Evolutionary conservation across 352 stramenopile species (phyloP).

Genomic region (Globisporangium iwayamae): DNA sequence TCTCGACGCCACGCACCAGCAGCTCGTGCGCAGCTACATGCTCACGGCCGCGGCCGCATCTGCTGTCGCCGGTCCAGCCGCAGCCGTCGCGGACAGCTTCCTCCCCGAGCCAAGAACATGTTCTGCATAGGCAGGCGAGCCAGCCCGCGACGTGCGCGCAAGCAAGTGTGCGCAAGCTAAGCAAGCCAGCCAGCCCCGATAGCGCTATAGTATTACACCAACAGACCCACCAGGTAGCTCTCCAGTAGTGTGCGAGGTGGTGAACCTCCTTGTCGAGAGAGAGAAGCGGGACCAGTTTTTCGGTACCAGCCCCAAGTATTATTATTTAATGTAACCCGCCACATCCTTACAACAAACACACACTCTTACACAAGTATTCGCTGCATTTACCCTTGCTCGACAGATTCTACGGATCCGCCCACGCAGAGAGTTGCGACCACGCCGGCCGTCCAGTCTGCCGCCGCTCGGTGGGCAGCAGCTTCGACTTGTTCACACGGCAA

Average conservation of each 20-base stretch:
- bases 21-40: slow-evolving; percentile 52
- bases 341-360: background rate
- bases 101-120: slow-evolving; percentile 26
- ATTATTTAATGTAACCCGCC: slow-evolving; percentile 7
- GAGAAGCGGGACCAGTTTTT: background rate
- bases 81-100: slow-evolving; percentile 13
- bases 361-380: background rate
- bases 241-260: no score
- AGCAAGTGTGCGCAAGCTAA: background rate
- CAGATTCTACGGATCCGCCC: background rate
- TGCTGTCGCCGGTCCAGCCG: background rate
- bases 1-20: slow-evolving; percentile 46
- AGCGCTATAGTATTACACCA: slow-evolving; percentile 6
- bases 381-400: no score
- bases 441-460: no score
- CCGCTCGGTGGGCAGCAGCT: no score
- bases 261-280: background rate
- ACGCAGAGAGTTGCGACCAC: no score
- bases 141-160: background rate
- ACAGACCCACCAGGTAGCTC: background rate
- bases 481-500: no score
- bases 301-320: slow-evolving; percentile 2
- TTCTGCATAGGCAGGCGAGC: slow-evolving; percentile 26
- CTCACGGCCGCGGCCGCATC: slow-evolving; percentile 10
- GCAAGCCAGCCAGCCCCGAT: background rate